Conservation (phyloP, 805 yeast species). For the Pichia nakasei region DNA sequence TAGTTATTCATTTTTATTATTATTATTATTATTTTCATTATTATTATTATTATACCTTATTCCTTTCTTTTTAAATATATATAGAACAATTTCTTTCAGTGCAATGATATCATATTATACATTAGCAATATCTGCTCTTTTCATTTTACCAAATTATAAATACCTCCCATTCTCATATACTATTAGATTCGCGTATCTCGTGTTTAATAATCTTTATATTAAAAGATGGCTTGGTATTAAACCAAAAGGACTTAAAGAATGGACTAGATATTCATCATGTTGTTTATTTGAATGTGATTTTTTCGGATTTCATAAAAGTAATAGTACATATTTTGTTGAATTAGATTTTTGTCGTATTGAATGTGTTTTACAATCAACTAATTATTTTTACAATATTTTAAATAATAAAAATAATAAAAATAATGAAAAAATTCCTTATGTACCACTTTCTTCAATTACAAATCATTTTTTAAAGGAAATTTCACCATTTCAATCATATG, state of each 20-base stretch:
- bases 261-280: conserved; percentile 26
- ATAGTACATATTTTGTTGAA: conserved; percentile 76
- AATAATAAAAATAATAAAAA: conserved; percentile 5
- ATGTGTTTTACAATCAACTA: conserved; percentile 46
- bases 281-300: conserved; percentile 78
- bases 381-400: conserved; percentile 16
- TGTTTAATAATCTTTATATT: conserved; percentile 33
- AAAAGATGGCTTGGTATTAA: conserved; percentile 22
- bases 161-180: conserved; percentile 60
- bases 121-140: not conserved
- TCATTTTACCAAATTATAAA: conserved; percentile 40
- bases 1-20: not conserved
- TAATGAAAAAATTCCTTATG: conserved; percentile 40
- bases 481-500: conserved; percentile 51
- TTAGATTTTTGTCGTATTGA: conserved; percentile 71
- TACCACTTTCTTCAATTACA: conserved; percentile 70
- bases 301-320: conserved; percentile 72
- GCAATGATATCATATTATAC: too few species aligned
- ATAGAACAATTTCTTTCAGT: too few species aligned
- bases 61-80: not conserved
- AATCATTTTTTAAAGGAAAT: conserved; percentile 67
- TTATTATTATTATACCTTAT: not conserved
- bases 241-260: conserved; percentile 3
- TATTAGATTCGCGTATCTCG: conserved; percentile 48
- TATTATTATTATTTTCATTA: too few species aligned